A percentile compares a stretch with the other conserved stretches of the same genome.
Conservation (phyloP, 768 basidiomycete species). For the Obba rivulosa region DNA sequence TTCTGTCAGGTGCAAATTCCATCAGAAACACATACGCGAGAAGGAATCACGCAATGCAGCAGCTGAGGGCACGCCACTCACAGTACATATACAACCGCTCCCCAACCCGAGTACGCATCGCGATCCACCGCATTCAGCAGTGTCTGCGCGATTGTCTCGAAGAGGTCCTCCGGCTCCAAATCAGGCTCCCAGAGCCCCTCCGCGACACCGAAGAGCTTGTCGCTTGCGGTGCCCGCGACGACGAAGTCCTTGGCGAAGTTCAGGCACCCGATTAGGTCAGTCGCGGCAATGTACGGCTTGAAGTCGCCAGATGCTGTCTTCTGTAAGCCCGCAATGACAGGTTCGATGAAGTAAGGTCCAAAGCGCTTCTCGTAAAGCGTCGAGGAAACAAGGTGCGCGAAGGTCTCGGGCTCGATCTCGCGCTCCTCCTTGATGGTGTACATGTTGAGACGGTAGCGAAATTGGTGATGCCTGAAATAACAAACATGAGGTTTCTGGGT, state of each 20-base stretch:
- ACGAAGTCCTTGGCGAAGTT: constrained; percentile 97
- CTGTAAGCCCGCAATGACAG: constrained; percentile 89
- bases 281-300: constrained; percentile 92
- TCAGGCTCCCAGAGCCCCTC: constrained; percentile 99
- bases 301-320: constrained; percentile 63
- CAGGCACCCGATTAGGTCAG: constrained; percentile 90
- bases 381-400: constrained; percentile 91
- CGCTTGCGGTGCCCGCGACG: constrained; percentile 87
- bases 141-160: constrained; percentile 97
- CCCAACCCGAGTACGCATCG: constrained; percentile 97
- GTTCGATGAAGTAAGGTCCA: constrained; percentile 94
- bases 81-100: constrained; percentile 93
- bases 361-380: constrained; percentile 96
- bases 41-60: not conserved
- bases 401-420: constrained; percentile 93
- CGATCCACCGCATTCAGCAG: constrained; percentile 92
- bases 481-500: not conserved
- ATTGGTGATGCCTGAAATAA: constrained; percentile 67
- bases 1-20: constrained; percentile 19
- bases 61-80: constrained; percentile 37
- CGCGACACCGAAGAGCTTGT: constrained; percentile 93
- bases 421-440: constrained; percentile 99
- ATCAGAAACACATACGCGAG: not conserved
- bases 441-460: constrained; percentile 96
- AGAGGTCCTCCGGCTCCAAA: constrained; percentile 92